These are phyloP conservation scores for Coffea canephora DNA, from an alignment of 257 asterid genomes.

Conservation along the genomic window DNA sequence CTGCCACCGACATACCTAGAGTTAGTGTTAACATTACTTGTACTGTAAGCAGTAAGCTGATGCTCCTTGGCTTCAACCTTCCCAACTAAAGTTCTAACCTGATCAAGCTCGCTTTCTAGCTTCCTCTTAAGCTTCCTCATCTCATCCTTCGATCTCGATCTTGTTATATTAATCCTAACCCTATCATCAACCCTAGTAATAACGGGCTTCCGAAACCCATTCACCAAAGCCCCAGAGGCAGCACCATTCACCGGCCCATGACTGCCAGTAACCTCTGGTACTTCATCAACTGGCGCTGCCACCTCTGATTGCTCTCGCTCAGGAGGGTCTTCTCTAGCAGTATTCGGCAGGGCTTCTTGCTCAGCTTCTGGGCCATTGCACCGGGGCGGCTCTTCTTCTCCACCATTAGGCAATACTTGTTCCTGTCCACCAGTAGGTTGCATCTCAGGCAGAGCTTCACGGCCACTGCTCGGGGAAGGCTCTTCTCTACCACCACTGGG, in stretches of 20 bases:
- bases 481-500: conserved; percentile 16
- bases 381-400: background rate
- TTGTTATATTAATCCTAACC: conserved; percentile 52
- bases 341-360: conserved; percentile 1
- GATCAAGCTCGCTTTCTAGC: conserved; percentile 60
- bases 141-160: conserved; percentile 44
- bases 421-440: conserved; percentile 10
- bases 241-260: conserved; percentile 12
- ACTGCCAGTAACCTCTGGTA: background rate
- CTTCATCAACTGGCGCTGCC: conserved; percentile 4
- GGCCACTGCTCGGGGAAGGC: background rate
- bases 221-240: conserved; percentile 13
- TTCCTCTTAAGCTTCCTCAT: conserved; percentile 49
- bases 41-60: conserved; percentile 44
- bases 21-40: conserved; percentile 31
- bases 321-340: conserved; percentile 9
- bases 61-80: conserved; percentile 58
- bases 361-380: conserved; percentile 9
- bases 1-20: conserved; percentile 35
- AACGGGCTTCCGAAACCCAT: conserved; percentile 33
- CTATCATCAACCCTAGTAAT: conserved; percentile 55
- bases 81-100: conserved; percentile 45
- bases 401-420: background rate
- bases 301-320: background rate
- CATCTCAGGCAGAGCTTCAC: conserved; percentile 3